Conservation (phyloP, 2,329 filamentous ascomycete species). For the Fusarium floridanum region DNA sequence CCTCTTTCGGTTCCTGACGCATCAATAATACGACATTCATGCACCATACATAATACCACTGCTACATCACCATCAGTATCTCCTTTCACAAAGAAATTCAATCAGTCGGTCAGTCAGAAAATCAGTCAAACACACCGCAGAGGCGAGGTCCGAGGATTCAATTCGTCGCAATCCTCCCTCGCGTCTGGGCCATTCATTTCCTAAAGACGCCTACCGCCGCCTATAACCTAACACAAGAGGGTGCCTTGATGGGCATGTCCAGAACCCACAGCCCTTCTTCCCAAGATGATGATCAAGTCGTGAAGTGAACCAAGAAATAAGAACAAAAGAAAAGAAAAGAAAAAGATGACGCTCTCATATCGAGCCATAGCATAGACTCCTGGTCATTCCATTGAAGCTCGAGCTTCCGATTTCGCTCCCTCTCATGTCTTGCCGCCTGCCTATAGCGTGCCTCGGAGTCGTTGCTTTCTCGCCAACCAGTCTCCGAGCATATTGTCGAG, state of each 20-base stretch:
- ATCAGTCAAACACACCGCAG: slow-evolving; percentile 23
- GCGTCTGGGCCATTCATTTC: slow-evolving; percentile 29
- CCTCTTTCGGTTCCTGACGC: not conserved
- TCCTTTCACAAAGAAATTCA: not conserved
- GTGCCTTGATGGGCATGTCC: slow-evolving; percentile 41
- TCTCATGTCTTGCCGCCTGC: not conserved
- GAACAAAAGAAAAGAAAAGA: slow-evolving; percentile 12
- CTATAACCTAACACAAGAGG: slow-evolving; percentile 45
- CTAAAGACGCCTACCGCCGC: slow-evolving; percentile 45
- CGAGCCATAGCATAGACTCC: slow-evolving; percentile 23
- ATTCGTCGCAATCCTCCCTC: slow-evolving; percentile 43
- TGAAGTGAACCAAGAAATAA: slow-evolving; percentile 40
- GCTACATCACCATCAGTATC: slow-evolving; percentile 16
- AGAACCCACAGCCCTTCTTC: slow-evolving; percentile 42
- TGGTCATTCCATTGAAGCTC: slow-evolving; percentile 17
- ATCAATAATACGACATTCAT: slow-evolving; percentile 4
- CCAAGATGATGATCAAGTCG: slow-evolving; percentile 47
- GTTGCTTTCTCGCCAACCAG: slow-evolving; percentile 80
- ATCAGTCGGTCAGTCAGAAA: not conserved
- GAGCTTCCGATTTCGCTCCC: slow-evolving; percentile 8
- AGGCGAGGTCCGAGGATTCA: slow-evolving; percentile 37
- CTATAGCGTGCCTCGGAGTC: slow-evolving; percentile 66
- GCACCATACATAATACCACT: slow-evolving; percentile 3
- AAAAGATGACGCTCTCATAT: slow-evolving; percentile 28
- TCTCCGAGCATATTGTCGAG: slow-evolving; percentile 89